Conservation (phyloP, 768 basidiomycete genomes). For the Leucogyrophana mollusca region DNA sequence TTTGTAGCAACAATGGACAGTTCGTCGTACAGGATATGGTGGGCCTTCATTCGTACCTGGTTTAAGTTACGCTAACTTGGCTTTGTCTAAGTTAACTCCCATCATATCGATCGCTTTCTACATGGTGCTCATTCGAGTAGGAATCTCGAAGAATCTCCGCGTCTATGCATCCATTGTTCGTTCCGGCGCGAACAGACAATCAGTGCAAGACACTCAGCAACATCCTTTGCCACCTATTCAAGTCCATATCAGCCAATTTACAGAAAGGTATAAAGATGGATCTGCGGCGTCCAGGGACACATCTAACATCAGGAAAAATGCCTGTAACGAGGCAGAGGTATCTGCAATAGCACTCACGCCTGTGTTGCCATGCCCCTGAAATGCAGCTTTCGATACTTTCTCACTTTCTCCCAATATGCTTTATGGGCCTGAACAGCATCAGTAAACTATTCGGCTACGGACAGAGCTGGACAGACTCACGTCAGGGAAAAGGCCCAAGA, state of each 20-base stretch:
- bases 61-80: not conserved
- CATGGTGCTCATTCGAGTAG: constrained; percentile 7
- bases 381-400: too few species aligned
- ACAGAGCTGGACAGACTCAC: too few species aligned
- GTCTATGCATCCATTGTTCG: not conserved
- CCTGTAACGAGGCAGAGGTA: too few species aligned
- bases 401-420: too few species aligned
- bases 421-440: too few species aligned
- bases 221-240: constrained; percentile 4
- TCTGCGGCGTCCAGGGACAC: too few species aligned
- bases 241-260: constrained; percentile 3
- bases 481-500: too few species aligned
- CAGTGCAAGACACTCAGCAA: not conserved
- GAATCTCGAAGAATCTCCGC: not conserved
- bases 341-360: too few species aligned
- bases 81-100: constrained; percentile 1
- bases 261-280: not conserved
- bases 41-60: not conserved
- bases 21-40: constrained; percentile 6
- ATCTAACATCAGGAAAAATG: too few species aligned
- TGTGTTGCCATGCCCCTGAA: too few species aligned
- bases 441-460: too few species aligned
- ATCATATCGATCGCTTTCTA: constrained; percentile 11
- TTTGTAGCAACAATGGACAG: not conserved
- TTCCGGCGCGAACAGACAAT: not conserved